phyloP scores from a whole-genome alignment of 768 basidiomycete genomes.

The Serendipita sp. region DNA sequence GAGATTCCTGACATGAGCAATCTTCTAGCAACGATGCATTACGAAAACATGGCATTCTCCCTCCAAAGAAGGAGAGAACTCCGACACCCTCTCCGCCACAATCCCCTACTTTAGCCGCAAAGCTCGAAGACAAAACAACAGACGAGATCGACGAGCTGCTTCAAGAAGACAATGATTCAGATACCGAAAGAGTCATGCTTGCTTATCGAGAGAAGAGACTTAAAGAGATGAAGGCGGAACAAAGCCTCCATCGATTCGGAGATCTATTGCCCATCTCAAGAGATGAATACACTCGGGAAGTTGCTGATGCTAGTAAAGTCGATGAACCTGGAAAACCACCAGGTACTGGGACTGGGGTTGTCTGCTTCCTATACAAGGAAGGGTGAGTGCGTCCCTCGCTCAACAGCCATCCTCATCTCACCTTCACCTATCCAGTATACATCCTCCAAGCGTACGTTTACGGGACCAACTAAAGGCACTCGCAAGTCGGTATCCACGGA shows the following conservation, averaged over 20 bases:
- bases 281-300: slow-evolving; percentile 88
- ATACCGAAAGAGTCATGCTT: slow-evolving; percentile 57
- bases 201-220: slow-evolving; percentile 48
- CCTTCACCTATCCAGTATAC: slow-evolving; percentile 27
- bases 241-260: slow-evolving; percentile 60
- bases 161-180: slow-evolving; percentile 63
- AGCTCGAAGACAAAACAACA: slow-evolving; percentile 46
- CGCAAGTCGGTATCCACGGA: slow-evolving; percentile 70
- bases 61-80: slow-evolving; percentile 51
- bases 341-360: slow-evolving; percentile 64
- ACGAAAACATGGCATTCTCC: slow-evolving; percentile 82
- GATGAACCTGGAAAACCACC: slow-evolving; percentile 46
- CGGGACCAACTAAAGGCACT: slow-evolving; percentile 52
- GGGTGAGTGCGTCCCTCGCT: slow-evolving; percentile 41
- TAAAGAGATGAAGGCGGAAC: slow-evolving; percentile 41
- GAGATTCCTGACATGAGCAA: slow-evolving; percentile 6
- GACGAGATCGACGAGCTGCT: slow-evolving; percentile 51
- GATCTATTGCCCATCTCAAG: slow-evolving; percentile 75
- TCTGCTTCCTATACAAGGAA: slow-evolving; percentile 92
- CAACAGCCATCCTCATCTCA: background rate
- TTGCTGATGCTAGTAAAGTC: slow-evolving; percentile 78
- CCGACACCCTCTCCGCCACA: slow-evolving; percentile 70
- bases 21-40: slow-evolving; percentile 80
- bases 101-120: slow-evolving; percentile 52
- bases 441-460: slow-evolving; percentile 67